Conservation (phyloP, 1,139 yeast genomes). For the Yamadazyma aaseri region DNA sequence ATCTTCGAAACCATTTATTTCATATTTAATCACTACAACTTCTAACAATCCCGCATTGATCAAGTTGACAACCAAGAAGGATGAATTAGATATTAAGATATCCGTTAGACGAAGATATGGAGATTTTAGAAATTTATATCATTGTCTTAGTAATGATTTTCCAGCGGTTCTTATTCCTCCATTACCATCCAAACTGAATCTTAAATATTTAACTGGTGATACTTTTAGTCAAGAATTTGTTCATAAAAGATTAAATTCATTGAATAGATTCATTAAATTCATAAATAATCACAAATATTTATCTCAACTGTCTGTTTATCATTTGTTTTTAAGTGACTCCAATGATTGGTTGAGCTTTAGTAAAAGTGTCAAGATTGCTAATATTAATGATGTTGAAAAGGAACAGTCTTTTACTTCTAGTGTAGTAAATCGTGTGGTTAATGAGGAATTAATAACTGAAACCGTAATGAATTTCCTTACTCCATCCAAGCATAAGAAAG, state of each 20-base stretch:
- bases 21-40: constrained; percentile 74
- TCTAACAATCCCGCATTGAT: constrained; percentile 46
- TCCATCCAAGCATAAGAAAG: constrained; percentile 64
- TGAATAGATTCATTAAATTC: constrained; percentile 72
- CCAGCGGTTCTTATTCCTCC: constrained; percentile 92
- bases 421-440: constrained; percentile 44
- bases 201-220: constrained; percentile 95
- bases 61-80: constrained; percentile 24
- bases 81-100: constrained; percentile 28
- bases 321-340: constrained; percentile 71
- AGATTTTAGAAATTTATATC: constrained; percentile 77
- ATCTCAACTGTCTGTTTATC: constrained; percentile 68
- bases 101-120: constrained; percentile 76
- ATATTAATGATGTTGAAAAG: constrained; percentile 24
- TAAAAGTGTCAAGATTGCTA: constrained; percentile 52
- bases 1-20: constrained; percentile 76
- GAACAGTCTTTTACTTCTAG: constrained; percentile 21
- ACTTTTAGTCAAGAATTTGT: constrained; percentile 81
- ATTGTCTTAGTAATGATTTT: constrained; percentile 69
- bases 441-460: constrained; percentile 72
- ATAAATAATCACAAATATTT: constrained; percentile 72
- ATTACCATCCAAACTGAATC: constrained; percentile 85
- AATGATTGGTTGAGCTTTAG: constrained; percentile 83
- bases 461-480: constrained; percentile 90
- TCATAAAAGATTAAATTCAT: constrained; percentile 76